Evolutionary conservation across 192 early-diverging fungal genomes (phyloP), one percentile per base, ranked within the genome.

Genomic region (Backusella psychrophila): DNA sequence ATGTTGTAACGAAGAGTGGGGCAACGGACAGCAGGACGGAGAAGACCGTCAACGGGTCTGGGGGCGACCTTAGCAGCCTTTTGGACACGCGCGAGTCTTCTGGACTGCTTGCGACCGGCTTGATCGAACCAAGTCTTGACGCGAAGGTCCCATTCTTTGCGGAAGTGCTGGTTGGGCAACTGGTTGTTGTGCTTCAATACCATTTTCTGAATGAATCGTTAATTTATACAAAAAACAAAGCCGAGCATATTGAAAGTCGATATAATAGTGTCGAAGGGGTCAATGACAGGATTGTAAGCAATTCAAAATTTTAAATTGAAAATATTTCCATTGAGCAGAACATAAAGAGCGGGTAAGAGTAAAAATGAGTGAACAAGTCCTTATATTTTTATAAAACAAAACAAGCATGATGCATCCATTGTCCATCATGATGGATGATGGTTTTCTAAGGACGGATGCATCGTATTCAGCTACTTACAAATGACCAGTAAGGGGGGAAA

Each of bases 91-190:
- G 90, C 89, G 42, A 92, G 85, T 77, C 97, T 90, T 81, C 98
- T 87, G 81, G 92, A 87, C 89, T 94, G 93, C 94, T 98, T 98
- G 82, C 92, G 91, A 78, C 94, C 95, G 79, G 96, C 93, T 87
- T 96, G 97, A 89, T 98, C 91, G 90, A 99, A 99, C 96, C 96
- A 98, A 79, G 96, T 98, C 88, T 93, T 94, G 75, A 99, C 96
- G 82, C 94, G 95, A 79, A 87, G 82, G 85, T 98, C 94, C 96
- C 96, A 97, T 89, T 96, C 93, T 93, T 98, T 98, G 87, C 92
- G 98, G 93, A 98, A 96, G 86, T 99, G 98, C 81, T 87, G 86
- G 86, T 95, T 96, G 82, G 96, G 95, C 84, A 98, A 86, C 80
- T 92, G 88, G 85, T 96, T 95, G 92, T 97, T 98, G 90, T 96